Evolutionary conservation across 345 rosid species (phyloP).

Genomic region (Citrus unshiu): DNA sequence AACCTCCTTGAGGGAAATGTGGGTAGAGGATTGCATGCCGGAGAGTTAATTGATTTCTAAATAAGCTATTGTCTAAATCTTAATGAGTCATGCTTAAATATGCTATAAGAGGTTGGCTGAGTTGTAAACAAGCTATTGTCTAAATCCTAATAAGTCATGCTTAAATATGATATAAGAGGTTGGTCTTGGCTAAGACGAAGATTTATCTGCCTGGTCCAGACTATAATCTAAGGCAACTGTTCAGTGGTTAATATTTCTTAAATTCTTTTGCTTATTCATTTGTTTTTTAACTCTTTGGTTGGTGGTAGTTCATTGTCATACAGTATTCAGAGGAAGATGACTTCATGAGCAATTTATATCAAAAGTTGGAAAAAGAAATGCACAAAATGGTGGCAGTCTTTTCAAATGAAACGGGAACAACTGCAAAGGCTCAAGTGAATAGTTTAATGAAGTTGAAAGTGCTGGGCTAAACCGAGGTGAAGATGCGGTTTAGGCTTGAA

Average conservation of each 20-base stretch:
- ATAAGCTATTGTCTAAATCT: too few species aligned
- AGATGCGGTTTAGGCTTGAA: constrained; percentile 5
- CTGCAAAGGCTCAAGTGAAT: constrained; percentile 14
- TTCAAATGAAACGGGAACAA: constrained; percentile 11
- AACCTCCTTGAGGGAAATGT: too few species aligned
- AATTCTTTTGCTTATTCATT: not conserved
- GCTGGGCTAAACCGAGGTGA: constrained; percentile 12
- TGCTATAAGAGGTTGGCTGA: too few species aligned
- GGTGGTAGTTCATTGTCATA: not conserved
- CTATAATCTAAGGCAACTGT: not conserved
- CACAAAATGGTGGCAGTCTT: not conserved
- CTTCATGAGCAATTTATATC: constrained; percentile 3
- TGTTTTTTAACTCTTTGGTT: not conserved
- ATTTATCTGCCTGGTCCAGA: not conserved
- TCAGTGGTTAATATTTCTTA: not conserved
- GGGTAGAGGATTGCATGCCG: too few species aligned
- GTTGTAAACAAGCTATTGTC: too few species aligned
- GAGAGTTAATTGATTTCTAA: too few species aligned
- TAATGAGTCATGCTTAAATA: too few species aligned
- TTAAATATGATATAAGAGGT: too few species aligned
- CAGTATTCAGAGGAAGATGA: not conserved
- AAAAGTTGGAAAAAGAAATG: constrained; percentile 7
- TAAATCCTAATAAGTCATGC: too few species aligned
- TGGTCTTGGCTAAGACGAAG: not conserved
- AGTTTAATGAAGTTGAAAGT: constrained; percentile 8